phyloP scores from a whole-genome alignment of 768 basidiomycete species.

The Suillus alpinus region DNA sequence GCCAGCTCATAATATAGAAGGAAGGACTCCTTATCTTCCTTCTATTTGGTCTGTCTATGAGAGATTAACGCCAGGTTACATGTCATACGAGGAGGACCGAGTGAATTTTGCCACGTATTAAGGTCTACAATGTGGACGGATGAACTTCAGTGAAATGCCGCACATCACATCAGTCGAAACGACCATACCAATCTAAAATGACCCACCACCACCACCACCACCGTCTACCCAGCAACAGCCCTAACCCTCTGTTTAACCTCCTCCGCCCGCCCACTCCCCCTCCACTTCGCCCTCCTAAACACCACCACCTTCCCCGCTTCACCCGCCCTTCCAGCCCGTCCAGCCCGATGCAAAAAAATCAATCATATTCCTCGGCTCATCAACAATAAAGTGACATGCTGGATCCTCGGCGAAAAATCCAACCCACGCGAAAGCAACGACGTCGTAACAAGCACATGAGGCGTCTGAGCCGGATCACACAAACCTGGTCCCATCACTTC shows the following conservation, averaged over 20 bases:
- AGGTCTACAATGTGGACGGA: no score
- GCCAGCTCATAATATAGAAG: no score
- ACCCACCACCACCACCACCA: not conserved
- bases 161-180: not conserved
- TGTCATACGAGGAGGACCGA: no score
- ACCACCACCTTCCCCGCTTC: constrained; percentile 67
- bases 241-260: constrained; percentile 51
- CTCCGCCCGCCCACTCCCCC: constrained; percentile 53
- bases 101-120: no score
- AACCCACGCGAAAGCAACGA: constrained; percentile 88
- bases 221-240: constrained; percentile 32
- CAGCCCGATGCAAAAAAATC: constrained; percentile 93
- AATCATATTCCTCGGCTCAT: constrained; percentile 84
- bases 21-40: no score
- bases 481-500: constrained; percentile 10
- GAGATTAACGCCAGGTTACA: no score
- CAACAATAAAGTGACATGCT: constrained; percentile 84
- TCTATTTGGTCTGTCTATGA: no score
- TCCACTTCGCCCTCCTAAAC: constrained; percentile 67
- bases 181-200: not conserved
- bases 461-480: constrained; percentile 32
- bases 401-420: constrained; percentile 77
- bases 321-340: constrained; percentile 77
- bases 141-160: no score
- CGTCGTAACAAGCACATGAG: constrained; percentile 82